Evolutionary conservation across 768 basidiomycete genomes (phyloP).

Genomic region (Clavulina sp.): DNA sequence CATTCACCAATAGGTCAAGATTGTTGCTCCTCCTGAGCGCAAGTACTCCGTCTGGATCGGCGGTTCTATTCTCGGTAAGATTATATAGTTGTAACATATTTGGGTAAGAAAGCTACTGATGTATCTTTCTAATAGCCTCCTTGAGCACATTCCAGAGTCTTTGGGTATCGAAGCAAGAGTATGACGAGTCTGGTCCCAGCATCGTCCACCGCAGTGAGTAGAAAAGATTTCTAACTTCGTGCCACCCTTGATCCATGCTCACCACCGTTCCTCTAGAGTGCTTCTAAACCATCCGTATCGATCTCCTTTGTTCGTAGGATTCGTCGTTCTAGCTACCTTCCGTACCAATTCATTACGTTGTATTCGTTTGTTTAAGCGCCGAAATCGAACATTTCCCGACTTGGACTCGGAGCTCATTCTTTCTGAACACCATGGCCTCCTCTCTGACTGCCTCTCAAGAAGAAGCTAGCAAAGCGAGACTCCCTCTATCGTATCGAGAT

Average conservation of each 20-base stretch:
- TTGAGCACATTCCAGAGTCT: conserved; percentile 92
- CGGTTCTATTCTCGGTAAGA: conserved; percentile 43
- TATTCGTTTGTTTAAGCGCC: too few species aligned
- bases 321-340: neutral
- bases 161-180: conserved; percentile 89
- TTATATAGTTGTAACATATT: neutral
- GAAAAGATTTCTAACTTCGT: neutral
- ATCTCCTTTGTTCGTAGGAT: neutral
- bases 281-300: conserved; percentile 3
- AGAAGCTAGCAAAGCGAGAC: conserved; percentile 55
- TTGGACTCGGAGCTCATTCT: too few species aligned
- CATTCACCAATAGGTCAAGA: conserved; percentile 47
- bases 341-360: neutral
- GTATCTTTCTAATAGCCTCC: conserved; percentile 36
- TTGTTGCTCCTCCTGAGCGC: conserved; percentile 82
- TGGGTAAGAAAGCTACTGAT: conserved; percentile 17
- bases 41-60: conserved; percentile 96
- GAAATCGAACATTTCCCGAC: too few species aligned
- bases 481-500: conserved; percentile 78
- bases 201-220: conserved; percentile 51
- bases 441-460: conserved; percentile 56
- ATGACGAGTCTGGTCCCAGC: conserved; percentile 68
- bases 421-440: too few species aligned
- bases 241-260: neutral
- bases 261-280: conserved; percentile 8